phyloP scores from a whole-genome alignment of 2,329 filamentous ascomycete species.

The Ophiocordyceps polyrhachis-furcata region DNA sequence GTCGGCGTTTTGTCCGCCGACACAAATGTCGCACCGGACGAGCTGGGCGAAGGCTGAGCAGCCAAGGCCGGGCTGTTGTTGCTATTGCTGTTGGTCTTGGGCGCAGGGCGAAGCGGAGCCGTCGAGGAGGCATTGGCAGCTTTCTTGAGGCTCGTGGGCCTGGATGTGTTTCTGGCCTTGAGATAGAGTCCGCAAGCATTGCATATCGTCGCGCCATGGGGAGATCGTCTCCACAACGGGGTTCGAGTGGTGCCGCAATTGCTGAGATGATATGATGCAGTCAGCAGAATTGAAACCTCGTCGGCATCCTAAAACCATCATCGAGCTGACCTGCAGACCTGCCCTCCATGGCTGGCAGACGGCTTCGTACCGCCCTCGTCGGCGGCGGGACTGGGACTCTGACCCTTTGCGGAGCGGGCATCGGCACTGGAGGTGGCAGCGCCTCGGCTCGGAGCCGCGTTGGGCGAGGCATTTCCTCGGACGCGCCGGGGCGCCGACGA shows the following conservation, averaged over 20 bases:
- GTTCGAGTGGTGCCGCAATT: conserved; percentile 92
- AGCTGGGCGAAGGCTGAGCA: conserved; percentile 21
- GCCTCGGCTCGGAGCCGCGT: background rate
- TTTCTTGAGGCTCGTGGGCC: conserved; percentile 80
- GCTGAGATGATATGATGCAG: conserved; percentile 26
- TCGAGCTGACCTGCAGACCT: conserved; percentile 50
- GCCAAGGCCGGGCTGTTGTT: conserved; percentile 13
- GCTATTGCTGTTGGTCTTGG: conserved; percentile 12
- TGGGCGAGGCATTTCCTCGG: conserved; percentile 10
- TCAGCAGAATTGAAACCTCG: background rate
- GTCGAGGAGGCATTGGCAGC: conserved; percentile 34
- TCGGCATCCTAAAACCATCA: background rate
- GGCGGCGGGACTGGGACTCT: conserved; percentile 10
- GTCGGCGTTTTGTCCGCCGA: conserved; percentile 53
- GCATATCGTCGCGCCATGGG: conserved; percentile 85
- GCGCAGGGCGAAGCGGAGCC: conserved; percentile 22
- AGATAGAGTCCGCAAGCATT: conserved; percentile 93
- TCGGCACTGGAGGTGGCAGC: conserved; percentile 7
- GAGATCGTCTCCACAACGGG: conserved; percentile 84
- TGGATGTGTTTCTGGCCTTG: conserved; percentile 79
- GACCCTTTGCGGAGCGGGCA: conserved; percentile 8
- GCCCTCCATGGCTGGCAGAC: conserved; percentile 28
- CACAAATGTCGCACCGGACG: conserved; percentile 49
- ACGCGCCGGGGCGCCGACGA: conserved; percentile 4
- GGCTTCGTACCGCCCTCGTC: conserved; percentile 5